Conservation (phyloP, 305 asterid genomes). For the Andrographis paniculata region DNA sequence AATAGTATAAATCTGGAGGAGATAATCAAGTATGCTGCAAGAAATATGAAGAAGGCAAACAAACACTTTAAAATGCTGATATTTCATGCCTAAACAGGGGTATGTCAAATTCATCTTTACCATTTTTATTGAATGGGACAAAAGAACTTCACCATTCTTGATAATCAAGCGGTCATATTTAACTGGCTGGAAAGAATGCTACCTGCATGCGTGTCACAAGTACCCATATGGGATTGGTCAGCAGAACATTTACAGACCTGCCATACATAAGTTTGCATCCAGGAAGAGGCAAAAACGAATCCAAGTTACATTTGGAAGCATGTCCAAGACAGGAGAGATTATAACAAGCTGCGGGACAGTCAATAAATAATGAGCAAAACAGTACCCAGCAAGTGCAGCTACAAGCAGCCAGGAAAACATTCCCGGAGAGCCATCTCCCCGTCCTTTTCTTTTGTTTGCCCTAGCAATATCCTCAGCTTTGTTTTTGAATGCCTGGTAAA, state of each 20-base stretch:
- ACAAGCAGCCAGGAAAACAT: conserved; percentile 86
- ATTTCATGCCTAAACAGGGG: too few relatives aligned
- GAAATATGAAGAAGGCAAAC: too few relatives aligned
- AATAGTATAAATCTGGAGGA: too few relatives aligned
- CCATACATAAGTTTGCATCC: conserved; percentile 14
- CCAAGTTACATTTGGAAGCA: background rate
- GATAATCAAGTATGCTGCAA: too few relatives aligned
- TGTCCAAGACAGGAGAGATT: conserved; percentile 5
- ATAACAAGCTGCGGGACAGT: conserved; percentile 4
- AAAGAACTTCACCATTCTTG: too few relatives aligned
- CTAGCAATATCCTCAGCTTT: conserved; percentile 75
- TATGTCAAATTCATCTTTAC: too few relatives aligned
- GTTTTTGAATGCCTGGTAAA: conserved; percentile 86
- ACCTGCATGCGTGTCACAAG: conserved; percentile 99
- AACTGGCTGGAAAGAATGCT: conserved; percentile 13
- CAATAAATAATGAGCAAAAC: conserved; percentile 1
- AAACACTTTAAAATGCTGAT: too few relatives aligned
- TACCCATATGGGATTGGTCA: conserved; percentile 91
- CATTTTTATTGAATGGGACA: too few relatives aligned
- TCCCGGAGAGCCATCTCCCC: conserved; percentile 88
- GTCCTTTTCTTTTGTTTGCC: conserved; percentile 46
- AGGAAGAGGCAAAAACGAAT: conserved; percentile 4
- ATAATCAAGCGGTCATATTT: too few relatives aligned
- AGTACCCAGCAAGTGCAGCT: conserved; percentile 91
- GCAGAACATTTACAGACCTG: conserved; percentile 75